Evolutionary conservation across 1,284 basidiomycete species (phyloP).

Genomic region (Tremellales sp.): DNA sequence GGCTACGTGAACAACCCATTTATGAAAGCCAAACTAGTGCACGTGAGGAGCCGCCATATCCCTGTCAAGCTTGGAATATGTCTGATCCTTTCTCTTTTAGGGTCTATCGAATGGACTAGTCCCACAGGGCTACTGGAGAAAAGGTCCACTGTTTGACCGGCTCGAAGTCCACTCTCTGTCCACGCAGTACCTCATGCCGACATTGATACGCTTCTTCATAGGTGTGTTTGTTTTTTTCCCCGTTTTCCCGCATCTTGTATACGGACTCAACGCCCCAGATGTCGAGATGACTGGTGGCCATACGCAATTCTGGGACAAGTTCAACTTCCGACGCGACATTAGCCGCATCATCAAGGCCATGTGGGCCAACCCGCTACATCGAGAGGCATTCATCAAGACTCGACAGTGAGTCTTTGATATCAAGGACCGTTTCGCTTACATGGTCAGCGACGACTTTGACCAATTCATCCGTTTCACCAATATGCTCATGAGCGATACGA

Average conservation of each 20-base stretch:
- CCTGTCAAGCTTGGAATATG: background rate
- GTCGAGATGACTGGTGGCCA: constrained; percentile 96
- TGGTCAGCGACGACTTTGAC: constrained; percentile 70
- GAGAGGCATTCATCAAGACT: constrained; percentile 73
- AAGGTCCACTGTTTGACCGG: constrained; percentile 73
- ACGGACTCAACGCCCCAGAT: too few relatives aligned
- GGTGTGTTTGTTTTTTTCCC: background rate
- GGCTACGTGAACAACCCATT: constrained; percentile 99
- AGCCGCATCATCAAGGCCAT: constrained; percentile 77
- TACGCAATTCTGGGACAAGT: constrained; percentile 80
- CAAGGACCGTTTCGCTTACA: background rate
- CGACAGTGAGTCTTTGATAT: constrained; percentile 67
- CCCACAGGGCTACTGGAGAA: constrained; percentile 67
- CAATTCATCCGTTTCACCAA: constrained; percentile 95
- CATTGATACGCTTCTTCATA: constrained; percentile 91
- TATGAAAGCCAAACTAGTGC: constrained; percentile 91
- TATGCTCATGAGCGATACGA: constrained; percentile 98
- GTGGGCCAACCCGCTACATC: constrained; percentile 83
- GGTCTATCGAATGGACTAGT: constrained; percentile 78
- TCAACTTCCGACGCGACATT: constrained; percentile 64
- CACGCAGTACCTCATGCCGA: constrained; percentile 82
- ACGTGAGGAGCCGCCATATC: background rate
- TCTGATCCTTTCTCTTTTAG: too few relatives aligned
- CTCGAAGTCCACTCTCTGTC: constrained; percentile 83
- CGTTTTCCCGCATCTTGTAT: too few relatives aligned